A percentile compares a stretch with the other conserved stretches of the same genome.
These are phyloP conservation scores for Colletotrichum higginsianum DNA, from an alignment of 2,329 filamentous ascomycete species.

Conservation along the genomic window DNA sequence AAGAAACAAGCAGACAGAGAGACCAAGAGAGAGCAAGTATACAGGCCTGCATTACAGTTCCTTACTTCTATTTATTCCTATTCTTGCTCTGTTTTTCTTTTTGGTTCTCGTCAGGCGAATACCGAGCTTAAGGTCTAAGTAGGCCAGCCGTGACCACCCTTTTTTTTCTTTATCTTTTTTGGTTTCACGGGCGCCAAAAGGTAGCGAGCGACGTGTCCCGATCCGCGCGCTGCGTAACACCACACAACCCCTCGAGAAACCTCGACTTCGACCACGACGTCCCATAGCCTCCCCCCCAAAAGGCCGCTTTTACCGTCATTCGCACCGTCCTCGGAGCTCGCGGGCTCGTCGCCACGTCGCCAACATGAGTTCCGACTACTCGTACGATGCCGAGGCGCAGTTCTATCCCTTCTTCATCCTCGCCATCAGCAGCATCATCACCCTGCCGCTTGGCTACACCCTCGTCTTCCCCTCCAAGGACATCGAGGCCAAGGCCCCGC, in stretches of 20 bases:
- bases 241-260: background rate
- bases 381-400: conserved; percentile 97
- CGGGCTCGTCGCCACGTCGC: conserved; percentile 48
- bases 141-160: background rate
- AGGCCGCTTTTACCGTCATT: conserved; percentile 24
- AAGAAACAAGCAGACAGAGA: conserved; percentile 5
- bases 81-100: background rate
- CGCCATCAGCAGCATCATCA: conserved; percentile 89
- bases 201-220: conserved; percentile 25
- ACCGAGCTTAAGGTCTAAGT: background rate
- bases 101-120: background rate
- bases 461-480: conserved; percentile 84
- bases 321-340: conserved; percentile 49
- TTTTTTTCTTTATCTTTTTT: background rate
- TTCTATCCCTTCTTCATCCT: conserved; percentile 99
- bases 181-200: conserved; percentile 1
- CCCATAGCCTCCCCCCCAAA: conserved; percentile 24
- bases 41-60: background rate
- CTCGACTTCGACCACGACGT: conserved; percentile 14
- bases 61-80: background rate
- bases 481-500: conserved; percentile 83
- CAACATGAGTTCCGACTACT: conserved; percentile 94
- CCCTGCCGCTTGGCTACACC: conserved; percentile 90
- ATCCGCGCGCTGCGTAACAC: conserved; percentile 10
- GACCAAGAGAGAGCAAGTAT: background rate